Conservation (phyloP, 2,329 filamentous ascomycete species). For the Clarireedia hainanense region DNA sequence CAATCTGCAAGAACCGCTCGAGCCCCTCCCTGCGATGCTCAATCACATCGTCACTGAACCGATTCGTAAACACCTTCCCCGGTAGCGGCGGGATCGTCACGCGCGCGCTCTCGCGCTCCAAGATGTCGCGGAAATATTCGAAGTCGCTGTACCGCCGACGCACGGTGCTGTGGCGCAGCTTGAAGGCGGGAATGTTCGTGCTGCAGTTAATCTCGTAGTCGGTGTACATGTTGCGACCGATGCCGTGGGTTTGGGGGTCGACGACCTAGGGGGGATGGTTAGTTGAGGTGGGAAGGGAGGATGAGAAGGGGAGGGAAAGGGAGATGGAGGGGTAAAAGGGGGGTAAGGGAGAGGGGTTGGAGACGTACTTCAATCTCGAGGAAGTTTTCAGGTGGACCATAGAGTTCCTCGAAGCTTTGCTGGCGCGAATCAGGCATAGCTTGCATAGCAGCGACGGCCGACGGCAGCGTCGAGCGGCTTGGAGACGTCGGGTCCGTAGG, state of each 20-base stretch:
- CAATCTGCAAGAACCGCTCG: constrained; percentile 94
- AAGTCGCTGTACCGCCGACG: constrained; percentile 96
- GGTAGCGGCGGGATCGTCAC: constrained; percentile 94
- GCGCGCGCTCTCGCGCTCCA: constrained; percentile 88
- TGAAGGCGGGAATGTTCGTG: constrained; percentile 98
- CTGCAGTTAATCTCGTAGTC: constrained; percentile 97
- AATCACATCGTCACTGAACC: constrained; percentile 97
- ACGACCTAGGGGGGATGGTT: constrained; percentile 55
- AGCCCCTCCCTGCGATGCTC: constrained; percentile 86
- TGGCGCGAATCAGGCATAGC: constrained; percentile 67
- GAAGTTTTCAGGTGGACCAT: constrained; percentile 97
- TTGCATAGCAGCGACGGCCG: constrained; percentile 39
- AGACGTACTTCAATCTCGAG: constrained; percentile 82
- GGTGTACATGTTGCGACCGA: constrained; percentile 94
- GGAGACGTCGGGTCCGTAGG: constrained; percentile 5
- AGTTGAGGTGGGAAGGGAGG: constrained; percentile 8
- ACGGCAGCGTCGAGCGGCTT: constrained; percentile 4
- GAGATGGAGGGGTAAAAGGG: constrained; percentile 9
- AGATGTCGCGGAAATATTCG: constrained; percentile 96
- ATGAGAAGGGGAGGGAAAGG: not conserved
- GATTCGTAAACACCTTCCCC: constrained; percentile 95
- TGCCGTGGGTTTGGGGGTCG: constrained; percentile 89
- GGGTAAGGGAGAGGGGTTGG: not conserved
- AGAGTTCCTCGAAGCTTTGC: constrained; percentile 98
- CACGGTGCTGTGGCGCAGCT: constrained; percentile 80